Base-by-base conservation (phyloP, 108 stramenopile genomes). In the Fragilaria radians region DNA sequence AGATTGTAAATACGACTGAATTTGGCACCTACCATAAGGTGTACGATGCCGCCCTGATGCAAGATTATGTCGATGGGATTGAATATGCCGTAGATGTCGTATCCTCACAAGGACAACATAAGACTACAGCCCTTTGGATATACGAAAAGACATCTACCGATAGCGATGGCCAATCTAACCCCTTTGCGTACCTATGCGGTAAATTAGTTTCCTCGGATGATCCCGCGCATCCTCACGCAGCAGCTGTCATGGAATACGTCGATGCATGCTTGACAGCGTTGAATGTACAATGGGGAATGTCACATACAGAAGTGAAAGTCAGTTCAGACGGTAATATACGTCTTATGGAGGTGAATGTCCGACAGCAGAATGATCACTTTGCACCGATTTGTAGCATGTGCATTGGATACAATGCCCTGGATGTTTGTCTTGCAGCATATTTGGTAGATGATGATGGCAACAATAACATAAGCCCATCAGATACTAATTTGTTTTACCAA, bases 11-110 rank as follows among this genome's bases (percentile, higher is more conserved):
- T 19, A 72, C 85, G 46, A 57, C 70, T 28, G 73, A 82, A 36
- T 83, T 81, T 45, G 79, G 85, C 0, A 59, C 72, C 4, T 56
- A 67, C 7, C 65, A 79, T 30, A 70, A 78, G 9, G 73, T 66
- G 23, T 82, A 89, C 26, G 72, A 90, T 23, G 58, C 71, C 28
- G 82, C 85, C 42, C 54, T 76, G 9, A 52, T 77, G 0, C 73
- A 77, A 50, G 74, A 77, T 33, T 82, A 75, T 52, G 74, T 70
- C 21, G 29, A 28, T 19, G 89, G 89, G 27, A 61, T 42, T 9
- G 93, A 94, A 70, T 91, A 84, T 63, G 89, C 88, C 22, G 65
- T 91, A 1, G 93, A 94, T 61, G 65, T 72, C 3, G 93, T 94
- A 3, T 76, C 73, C 52, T 59, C 65, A 0, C 69, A 82, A 62